Evolutionary conservation across 1,139 yeast species (phyloP), one percentile per base, ranked within the genome.

Genomic region (Suhomyces kunorum): DNA sequence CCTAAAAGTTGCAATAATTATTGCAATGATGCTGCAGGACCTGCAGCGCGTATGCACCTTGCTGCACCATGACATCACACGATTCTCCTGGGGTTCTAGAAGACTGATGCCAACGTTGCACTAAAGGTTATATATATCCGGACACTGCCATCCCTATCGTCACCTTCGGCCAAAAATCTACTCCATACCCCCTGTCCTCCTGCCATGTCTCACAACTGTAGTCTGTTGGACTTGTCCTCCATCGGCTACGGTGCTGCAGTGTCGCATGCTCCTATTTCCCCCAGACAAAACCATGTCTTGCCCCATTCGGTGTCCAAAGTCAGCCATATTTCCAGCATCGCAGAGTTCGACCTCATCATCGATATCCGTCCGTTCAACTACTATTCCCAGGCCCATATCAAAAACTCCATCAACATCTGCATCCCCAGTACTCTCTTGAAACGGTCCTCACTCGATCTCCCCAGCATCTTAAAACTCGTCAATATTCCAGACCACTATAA

Each of bases 401-500:
- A 42, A 12, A 47, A 51, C 16, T 51, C 75, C 18, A 52, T 64
- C 44, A 69, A 70, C 45, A 53, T 70, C 24, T 69, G 74, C 48
- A 53, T 71, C 9, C 76, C 76, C 7, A 61, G 74, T 7, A 71
- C 76, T 1, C 55, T 71, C 16, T 50, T 71, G 25, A 70, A 68
- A 43, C 49, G 76, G 36, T 55, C 56, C 26, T 65, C 71, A 14
- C 61, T 63, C 44, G 59, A 58, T 34, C 49, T 71, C 22, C 49
- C 49, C 7, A 63, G 64, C 27, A 56, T 69, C 16, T 44, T 71
- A 19, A 56, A 61, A 30, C 54, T 66, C 9, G 59, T 60, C 33
- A 61, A 53, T 38, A 51, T 66, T 24, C 54, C 62, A 1, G 40
- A 44, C 1, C 46, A 46, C 1, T 45, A 45, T 11, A 56, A 59